Evolutionary conservation across 2,329 filamentous ascomycete species (phyloP), one percentile per base, ranked within the genome.

Genomic region (Penicillium sp.): DNA sequence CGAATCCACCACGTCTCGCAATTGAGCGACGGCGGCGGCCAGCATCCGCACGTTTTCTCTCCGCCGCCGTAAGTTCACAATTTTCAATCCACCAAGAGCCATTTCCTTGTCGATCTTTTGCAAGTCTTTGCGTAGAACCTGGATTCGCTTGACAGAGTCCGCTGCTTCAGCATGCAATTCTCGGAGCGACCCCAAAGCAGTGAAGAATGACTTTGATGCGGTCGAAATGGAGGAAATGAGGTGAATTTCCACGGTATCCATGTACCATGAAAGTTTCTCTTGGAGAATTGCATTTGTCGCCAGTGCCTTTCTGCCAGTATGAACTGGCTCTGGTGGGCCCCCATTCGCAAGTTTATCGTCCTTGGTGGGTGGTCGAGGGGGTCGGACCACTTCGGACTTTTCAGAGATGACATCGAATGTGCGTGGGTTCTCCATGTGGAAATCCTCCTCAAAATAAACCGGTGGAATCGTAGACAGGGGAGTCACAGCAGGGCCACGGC

Each of bases 221-320:
- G 91, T 92, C 2, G 94, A 98, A 63, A 99, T 99, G 0, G 93
- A 96, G 35, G 91, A 92, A 68, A 99, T 97, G 7, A 99, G 82
- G 73, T 99, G 95, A 56, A 99, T 92, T 74, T 99, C 95, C 22
- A 99, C 92, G 0, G 95, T 99, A 74, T 99, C 95, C 92, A 99
- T 96, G 75, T 99, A 99, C 95, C 95, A 99, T 0, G 95, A 98
- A 12, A 99, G 82, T 76, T 99, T 99, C 76, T 99, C 95, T 74
- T 99, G 95, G 38, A 99, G 76, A 59, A 99, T 99, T 0, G 95
- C 95, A 76, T 99, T 99, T 0, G 93, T 97, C 7, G 94, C 94
- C 31, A 99, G 81, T 1, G 91, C 90, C 74, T 97, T 98, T 61
- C 94, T 86, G 8, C 82, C 82, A 12, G 78, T 76, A 17, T 77